Evolutionary conservation across 116 monocot species (phyloP).

Genomic region (Thalassia testudinum): DNA sequence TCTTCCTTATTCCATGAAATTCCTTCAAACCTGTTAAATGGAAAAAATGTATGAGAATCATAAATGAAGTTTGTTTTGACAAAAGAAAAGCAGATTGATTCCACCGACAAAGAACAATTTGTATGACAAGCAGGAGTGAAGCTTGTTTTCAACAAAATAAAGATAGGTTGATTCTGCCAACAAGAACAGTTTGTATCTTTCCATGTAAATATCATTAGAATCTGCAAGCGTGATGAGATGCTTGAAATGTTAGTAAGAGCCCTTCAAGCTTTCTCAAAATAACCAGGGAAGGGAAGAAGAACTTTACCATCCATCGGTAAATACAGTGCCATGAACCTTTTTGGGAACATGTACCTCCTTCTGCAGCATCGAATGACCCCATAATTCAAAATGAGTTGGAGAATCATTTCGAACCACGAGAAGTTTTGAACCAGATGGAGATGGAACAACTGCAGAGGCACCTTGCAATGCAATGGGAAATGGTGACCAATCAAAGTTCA

Average conservation of each 20-base stretch:
- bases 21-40: slow-evolving; percentile 74
- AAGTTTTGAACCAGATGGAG: slow-evolving; percentile 78
- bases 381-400: slow-evolving; percentile 69
- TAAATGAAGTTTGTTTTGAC: neutral
- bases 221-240: too few species aligned
- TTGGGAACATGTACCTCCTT: slow-evolving; percentile 72
- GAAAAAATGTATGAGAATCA: neutral
- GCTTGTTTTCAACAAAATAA: neutral
- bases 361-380: slow-evolving; percentile 45
- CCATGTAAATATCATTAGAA: too few species aligned
- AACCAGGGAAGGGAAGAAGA: neutral
- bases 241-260: too few species aligned
- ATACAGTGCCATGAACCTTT: slow-evolving; percentile 70
- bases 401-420: slow-evolving; percentile 68
- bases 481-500: slow-evolving; percentile 69
- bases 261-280: too few species aligned
- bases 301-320: slow-evolving; percentile 78
- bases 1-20: slow-evolving; percentile 90
- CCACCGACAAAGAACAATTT: too few species aligned
- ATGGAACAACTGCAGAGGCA: slow-evolving; percentile 52
- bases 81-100: too few species aligned
- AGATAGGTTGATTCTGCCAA: too few species aligned
- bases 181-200: too few species aligned
- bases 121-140: too few species aligned
- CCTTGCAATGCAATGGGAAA: slow-evolving; percentile 83